phyloP scores from a whole-genome alignment of 2,329 filamentous ascomycete genomes.

The Dothistroma pini region DNA sequence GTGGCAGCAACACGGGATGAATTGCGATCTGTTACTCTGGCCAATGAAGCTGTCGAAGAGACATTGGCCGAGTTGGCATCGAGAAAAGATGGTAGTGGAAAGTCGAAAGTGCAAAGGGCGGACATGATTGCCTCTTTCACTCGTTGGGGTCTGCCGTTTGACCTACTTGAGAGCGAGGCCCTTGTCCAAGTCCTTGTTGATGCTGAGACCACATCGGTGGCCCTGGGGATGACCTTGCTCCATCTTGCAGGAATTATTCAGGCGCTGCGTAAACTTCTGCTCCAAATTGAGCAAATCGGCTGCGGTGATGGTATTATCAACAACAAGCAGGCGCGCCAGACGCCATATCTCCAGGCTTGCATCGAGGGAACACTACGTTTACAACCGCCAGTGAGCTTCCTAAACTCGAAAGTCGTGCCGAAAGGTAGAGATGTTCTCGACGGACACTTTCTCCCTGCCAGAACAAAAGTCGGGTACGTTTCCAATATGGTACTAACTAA shows the following conservation, averaged over 20 bases:
- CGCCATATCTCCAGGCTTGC: slow-evolving; percentile 39
- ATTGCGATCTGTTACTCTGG: background rate
- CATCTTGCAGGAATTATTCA: slow-evolving; percentile 17
- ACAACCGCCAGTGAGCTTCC: slow-evolving; percentile 38
- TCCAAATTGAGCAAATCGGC: slow-evolving; percentile 40
- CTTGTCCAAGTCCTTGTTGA: slow-evolving; percentile 36
- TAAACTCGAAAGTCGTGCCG: slow-evolving; percentile 36
- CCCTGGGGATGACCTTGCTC: slow-evolving; percentile 33
- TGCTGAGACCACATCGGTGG: slow-evolving; percentile 50
- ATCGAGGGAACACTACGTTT: slow-evolving; percentile 41
- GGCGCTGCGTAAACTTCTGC: slow-evolving; percentile 45
- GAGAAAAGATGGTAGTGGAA: background rate
- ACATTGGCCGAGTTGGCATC: background rate
- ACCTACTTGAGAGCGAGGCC: slow-evolving; percentile 12
- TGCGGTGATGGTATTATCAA: slow-evolving; percentile 3
- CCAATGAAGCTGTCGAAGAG: background rate
- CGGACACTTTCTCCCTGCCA: slow-evolving; percentile 29
- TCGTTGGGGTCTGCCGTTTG: slow-evolving; percentile 9
- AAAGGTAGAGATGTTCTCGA: slow-evolving; percentile 34
- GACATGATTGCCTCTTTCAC: slow-evolving; percentile 19
- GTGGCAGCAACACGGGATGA: background rate
- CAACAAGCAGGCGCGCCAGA: slow-evolving; percentile 27
- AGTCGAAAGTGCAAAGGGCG: slow-evolving; percentile 3
- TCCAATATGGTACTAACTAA: background rate
- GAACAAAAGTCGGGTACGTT: slow-evolving; percentile 15